Conservation (phyloP, 2,329 filamentous ascomycete genomes). For the Trichoderma guizhouense region DNA sequence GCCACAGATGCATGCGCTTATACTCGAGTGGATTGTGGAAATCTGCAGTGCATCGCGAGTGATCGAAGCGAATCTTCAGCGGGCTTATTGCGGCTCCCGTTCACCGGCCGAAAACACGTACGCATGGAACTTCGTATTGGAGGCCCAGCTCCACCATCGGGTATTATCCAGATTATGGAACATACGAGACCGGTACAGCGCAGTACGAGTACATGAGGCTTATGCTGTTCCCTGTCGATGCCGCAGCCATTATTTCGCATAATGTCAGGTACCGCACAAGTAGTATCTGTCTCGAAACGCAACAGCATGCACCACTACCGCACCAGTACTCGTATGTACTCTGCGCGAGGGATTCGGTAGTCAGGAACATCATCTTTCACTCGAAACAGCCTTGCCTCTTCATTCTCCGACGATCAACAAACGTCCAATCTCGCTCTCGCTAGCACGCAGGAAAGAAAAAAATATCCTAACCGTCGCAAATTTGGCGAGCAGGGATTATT, state of each 20-base stretch:
- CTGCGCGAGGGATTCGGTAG: neutral
- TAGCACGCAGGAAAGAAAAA: neutral
- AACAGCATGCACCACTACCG: neutral
- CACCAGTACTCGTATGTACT: neutral
- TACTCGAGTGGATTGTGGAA: neutral
- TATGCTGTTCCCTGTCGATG: neutral
- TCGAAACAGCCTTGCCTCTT: neutral
- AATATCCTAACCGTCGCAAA: slow-evolving; percentile 22
- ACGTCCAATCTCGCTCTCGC: slow-evolving; percentile 3
- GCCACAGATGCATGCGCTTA: neutral
- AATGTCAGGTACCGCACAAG: neutral
- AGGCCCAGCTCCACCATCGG: neutral
- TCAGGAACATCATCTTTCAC: neutral
- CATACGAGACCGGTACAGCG: neutral
- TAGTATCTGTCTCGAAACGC: neutral
- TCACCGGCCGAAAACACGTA: neutral
- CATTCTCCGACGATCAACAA: slow-evolving; percentile 2
- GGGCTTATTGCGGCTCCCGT: neutral
- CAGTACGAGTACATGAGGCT: neutral
- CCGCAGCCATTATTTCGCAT: neutral
- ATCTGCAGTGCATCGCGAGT: neutral
- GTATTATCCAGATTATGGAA: neutral
- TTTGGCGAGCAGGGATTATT: slow-evolving; percentile 30
- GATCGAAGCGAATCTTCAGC: neutral
- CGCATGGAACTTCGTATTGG: neutral